These are phyloP conservation scores for Cucurbitaria berberidis DNA, from an alignment of 2,329 filamentous ascomycete genomes.

Conservation along the genomic window DNA sequence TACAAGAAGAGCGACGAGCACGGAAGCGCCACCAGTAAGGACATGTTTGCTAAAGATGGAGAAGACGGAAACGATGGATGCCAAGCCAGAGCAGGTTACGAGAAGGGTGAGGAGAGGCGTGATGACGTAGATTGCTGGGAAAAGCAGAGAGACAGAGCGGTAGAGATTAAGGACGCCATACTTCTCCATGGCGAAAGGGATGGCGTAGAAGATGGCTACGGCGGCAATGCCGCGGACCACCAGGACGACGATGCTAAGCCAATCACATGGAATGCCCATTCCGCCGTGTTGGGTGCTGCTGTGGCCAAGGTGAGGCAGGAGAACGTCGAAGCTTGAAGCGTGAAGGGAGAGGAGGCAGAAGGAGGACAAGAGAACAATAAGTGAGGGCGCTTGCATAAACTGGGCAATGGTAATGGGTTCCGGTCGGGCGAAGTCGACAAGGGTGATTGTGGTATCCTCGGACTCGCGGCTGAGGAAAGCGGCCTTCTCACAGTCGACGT, in stretches of 20 bases:
- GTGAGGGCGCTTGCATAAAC: slow-evolving; percentile 55
- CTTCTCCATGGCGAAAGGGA: slow-evolving; percentile 47
- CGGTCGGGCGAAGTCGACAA: slow-evolving; percentile 46
- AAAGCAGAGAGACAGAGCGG: slow-evolving; percentile 48
- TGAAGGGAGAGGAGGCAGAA: slow-evolving; percentile 63
- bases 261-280: slow-evolving; percentile 55
- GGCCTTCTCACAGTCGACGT: slow-evolving; percentile 54
- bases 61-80: slow-evolving; percentile 47
- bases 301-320: slow-evolving; percentile 57
- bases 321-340: slow-evolving; percentile 59
- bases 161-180: slow-evolving; percentile 53
- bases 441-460: slow-evolving; percentile 43
- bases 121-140: slow-evolving; percentile 50
- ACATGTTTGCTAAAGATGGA: slow-evolving; percentile 53
- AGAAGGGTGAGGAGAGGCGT: slow-evolving; percentile 50
- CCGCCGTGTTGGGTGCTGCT: slow-evolving; percentile 53
- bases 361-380: slow-evolving; percentile 55
- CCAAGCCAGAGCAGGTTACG: slow-evolving; percentile 43
- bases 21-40: slow-evolving; percentile 50
- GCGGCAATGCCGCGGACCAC: slow-evolving; percentile 51
- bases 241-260: slow-evolving; percentile 52
- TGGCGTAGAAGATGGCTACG: slow-evolving; percentile 44
- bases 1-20: slow-evolving; percentile 54
- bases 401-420: slow-evolving; percentile 54
- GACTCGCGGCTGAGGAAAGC: slow-evolving; percentile 52